Evolutionary conservation across 139 green algal species (phyloP), one percentile per base, ranked within the genome.

Genomic region (Chlorella sp.): DNA sequence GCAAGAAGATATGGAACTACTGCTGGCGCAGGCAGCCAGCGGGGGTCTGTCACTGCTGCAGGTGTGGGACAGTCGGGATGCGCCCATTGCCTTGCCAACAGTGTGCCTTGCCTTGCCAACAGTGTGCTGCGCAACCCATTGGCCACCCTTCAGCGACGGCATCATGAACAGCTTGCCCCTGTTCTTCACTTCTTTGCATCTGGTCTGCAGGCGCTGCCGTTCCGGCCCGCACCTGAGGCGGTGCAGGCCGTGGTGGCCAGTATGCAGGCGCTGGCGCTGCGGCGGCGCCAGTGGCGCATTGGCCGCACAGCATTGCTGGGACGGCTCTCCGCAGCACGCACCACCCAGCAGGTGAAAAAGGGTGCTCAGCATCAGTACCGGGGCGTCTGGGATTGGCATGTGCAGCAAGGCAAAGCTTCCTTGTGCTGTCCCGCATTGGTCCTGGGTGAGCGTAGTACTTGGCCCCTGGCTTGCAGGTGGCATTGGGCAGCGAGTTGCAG

Each of bases 401-500:
- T n/a, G n/a, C n/a, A n/a, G n/a, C n/a, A n/a, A n/a, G n/a, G n/a
- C n/a, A n/a, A n/a, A n/a, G n/a, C n/a, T n/a, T n/a, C n/a, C n/a
- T n/a, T n/a, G n/a, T n/a, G n/a, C n/a, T n/a, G n/a, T n/a, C n/a
- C n/a, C n/a, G n/a, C n/a, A n/a, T n/a, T n/a, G n/a, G n/a, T n/a
- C n/a, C n/a, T n/a, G n/a, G n/a, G n/a, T n/a, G n/a, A n/a, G n/a
- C n/a, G 44, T 11, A 17, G 7, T 55, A 7, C 4, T 1, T 38
- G 25, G 28, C 21, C 63, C 28, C 63, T 38, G 6, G 17, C 78
- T 88, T 12, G 36, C 85, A 78, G 70, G 76, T 82, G 76, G 76
- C 26, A 38, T 67, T 86, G 64, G 85, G 90, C 56, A 67, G 57
- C 44, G 90, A 93, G 76, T 55, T 90, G 56, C 17, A 85, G 55